These are phyloP conservation scores for Coffea humblotiana DNA, from an alignment of 305 asterid genomes.

Conservation along the genomic window DNA sequence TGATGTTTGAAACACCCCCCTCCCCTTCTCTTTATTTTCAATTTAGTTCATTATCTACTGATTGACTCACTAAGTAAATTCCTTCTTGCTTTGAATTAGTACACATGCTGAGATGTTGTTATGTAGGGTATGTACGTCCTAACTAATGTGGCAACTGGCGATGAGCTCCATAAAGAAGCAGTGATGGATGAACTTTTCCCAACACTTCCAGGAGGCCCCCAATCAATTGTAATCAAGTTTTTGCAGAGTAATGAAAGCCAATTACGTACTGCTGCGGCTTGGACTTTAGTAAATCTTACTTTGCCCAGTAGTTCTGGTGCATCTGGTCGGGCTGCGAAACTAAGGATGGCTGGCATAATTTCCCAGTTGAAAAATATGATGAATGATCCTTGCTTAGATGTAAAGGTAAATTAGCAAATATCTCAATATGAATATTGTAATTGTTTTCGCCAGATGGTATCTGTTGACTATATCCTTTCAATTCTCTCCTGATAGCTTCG, in stretches of 20 bases:
- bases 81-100: neutral
- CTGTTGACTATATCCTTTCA: neutral
- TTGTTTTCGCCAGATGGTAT: constrained; percentile 1
- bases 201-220: constrained; percentile 34
- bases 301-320: constrained; percentile 67
- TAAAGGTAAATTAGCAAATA: constrained; percentile 53
- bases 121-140: constrained; percentile 76
- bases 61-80: neutral
- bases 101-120: constrained; percentile 7
- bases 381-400: constrained; percentile 89
- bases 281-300: constrained; percentile 82
- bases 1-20: neutral
- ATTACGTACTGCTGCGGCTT: constrained; percentile 74
- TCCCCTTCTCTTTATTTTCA: too few species aligned
- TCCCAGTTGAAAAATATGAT: constrained; percentile 67
- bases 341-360: constrained; percentile 61
- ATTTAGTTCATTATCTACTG: neutral
- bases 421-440: constrained; percentile 8
- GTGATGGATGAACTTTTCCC: constrained; percentile 61
- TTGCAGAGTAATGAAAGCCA: constrained; percentile 72
- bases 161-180: constrained; percentile 19
- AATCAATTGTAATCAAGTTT: constrained; percentile 48
- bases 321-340: constrained; percentile 48
- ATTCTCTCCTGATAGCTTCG: constrained; percentile 54
- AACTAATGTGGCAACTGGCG: too few species aligned